These are phyloP conservation scores for Sclerotinia borealis DNA, from an alignment of 2,329 filamentous ascomycete genomes.

Conservation along the genomic window DNA sequence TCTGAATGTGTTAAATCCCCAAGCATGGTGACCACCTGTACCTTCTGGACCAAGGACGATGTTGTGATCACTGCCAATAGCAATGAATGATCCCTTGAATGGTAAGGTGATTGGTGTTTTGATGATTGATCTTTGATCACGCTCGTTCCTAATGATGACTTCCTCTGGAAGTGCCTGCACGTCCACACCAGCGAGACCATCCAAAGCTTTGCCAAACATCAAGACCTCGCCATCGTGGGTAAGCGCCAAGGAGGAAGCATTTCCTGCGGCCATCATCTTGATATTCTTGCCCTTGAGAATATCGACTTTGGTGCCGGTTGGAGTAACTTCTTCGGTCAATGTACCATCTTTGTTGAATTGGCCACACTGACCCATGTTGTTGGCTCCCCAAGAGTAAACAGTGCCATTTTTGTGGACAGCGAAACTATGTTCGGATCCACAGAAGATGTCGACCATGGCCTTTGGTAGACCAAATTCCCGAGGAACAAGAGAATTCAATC, in stretches of 20 bases:
- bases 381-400: conserved; percentile 78
- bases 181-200: conserved; percentile 50
- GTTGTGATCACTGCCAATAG: conserved; percentile 64
- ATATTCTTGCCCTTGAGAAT: conserved; percentile 51
- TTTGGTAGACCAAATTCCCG: conserved; percentile 15
- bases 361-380: conserved; percentile 79
- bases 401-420: conserved; percentile 61
- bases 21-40: conserved; percentile 56
- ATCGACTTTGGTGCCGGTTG: conserved; percentile 61
- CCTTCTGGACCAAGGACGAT: conserved; percentile 64
- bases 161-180: conserved; percentile 48
- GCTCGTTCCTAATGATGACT: conserved; percentile 53
- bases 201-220: conserved; percentile 57
- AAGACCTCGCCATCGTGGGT: conserved; percentile 50
- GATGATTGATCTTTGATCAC: conserved; percentile 57
- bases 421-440: conserved; percentile 76
- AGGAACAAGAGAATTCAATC: conserved; percentile 19
- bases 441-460: conserved; percentile 26
- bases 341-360: conserved; percentile 47
- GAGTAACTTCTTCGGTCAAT: conserved; percentile 63
- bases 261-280: conserved; percentile 45
- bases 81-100: conserved; percentile 51
- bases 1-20: conserved; percentile 75
- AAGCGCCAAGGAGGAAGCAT: conserved; percentile 52
- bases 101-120: conserved; percentile 52